Conservation (phyloP, 2,329 filamentous ascomycete genomes). For the Arachnopeziza araneosa region DNA sequence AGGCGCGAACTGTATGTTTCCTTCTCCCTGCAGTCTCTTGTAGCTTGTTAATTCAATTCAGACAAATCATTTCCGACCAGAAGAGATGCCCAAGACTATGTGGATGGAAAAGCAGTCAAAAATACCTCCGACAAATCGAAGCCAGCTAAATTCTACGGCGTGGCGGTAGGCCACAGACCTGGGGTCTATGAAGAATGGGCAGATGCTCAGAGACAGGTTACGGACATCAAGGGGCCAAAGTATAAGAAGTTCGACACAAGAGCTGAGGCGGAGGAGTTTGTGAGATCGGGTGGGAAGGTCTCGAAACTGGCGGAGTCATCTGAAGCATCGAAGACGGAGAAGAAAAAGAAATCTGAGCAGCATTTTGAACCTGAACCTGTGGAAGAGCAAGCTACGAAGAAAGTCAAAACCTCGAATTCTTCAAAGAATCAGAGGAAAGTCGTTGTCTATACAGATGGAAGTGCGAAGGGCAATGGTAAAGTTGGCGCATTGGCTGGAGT, state of each 20-base stretch:
- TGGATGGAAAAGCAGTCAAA: slow-evolving; percentile 49
- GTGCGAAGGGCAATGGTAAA: slow-evolving; percentile 53
- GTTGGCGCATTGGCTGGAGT: slow-evolving; percentile 51
- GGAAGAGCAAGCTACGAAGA: slow-evolving; percentile 11
- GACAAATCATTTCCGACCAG: slow-evolving; percentile 73
- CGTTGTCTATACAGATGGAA: slow-evolving; percentile 58
- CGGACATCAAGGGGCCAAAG: slow-evolving; percentile 63
- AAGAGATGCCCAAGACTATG: slow-evolving; percentile 74
- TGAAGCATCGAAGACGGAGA: slow-evolving; percentile 23
- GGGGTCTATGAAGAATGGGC: slow-evolving; percentile 62
- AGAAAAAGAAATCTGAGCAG: slow-evolving; percentile 3
- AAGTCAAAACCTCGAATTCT: slow-evolving; percentile 6
- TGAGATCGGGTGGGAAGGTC: slow-evolving; percentile 40
- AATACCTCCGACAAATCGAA: slow-evolving; percentile 30
- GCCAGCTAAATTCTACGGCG: slow-evolving; percentile 46
- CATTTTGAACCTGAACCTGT: not conserved
- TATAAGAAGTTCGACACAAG: slow-evolving; percentile 65
- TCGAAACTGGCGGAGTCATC: not conserved
- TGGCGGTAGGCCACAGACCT: slow-evolving; percentile 52
- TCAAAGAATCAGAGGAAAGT: slow-evolving; percentile 21
- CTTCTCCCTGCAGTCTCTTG: not conserved
- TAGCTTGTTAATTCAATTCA: slow-evolving; percentile 32
- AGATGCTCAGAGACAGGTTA: slow-evolving; percentile 67
- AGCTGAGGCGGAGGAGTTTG: slow-evolving; percentile 73
- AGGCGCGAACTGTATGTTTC: slow-evolving; percentile 61